Percentiles rank a stretch among this genome's conserved stretches.
These are phyloP conservation scores for Aethionema arabicum DNA, from an alignment of 345 rosid species.

Conservation along the genomic window DNA sequence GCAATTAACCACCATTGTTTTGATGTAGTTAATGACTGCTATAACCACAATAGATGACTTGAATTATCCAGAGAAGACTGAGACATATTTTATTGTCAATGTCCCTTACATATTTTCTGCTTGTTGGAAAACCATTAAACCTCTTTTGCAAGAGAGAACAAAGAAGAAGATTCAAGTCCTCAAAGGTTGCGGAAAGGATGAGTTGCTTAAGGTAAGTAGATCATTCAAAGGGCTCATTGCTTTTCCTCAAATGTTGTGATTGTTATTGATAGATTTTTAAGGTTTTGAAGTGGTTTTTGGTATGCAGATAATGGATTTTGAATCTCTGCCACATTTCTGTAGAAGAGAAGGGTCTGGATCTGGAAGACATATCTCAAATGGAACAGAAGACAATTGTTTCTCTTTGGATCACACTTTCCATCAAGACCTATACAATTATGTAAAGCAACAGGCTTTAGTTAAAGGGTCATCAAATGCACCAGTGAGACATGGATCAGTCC, in stretches of 20 bases:
- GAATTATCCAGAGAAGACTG: slow-evolving; percentile 95
- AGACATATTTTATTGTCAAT: slow-evolving; percentile 84
- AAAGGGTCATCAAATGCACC: slow-evolving; percentile 38
- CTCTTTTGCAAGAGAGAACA: slow-evolving; percentile 93
- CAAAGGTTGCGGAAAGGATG: slow-evolving; percentile 77
- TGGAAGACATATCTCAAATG: slow-evolving; percentile 44
- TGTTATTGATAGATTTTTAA: slow-evolving; percentile 2
- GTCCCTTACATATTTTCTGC: slow-evolving; percentile 89
- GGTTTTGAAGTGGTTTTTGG: neutral
- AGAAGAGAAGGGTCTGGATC: slow-evolving; percentile 76
- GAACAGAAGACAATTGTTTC: slow-evolving; percentile 66
- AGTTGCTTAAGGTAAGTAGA: slow-evolving; percentile 71
- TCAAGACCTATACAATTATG: slow-evolving; percentile 71
- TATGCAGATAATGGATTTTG: slow-evolving; percentile 82
- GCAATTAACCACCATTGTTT: neutral
- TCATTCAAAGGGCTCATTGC: neutral
- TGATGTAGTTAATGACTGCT: slow-evolving; percentile 69
- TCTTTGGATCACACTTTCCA: slow-evolving; percentile 83
- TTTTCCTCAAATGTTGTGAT: too few relatives aligned
- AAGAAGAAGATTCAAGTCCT: slow-evolving; percentile 85
- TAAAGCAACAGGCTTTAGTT: slow-evolving; percentile 54
- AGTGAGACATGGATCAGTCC: slow-evolving; percentile 75
- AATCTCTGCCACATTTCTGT: slow-evolving; percentile 95
- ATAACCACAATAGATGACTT: slow-evolving; percentile 85
- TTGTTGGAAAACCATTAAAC: slow-evolving; percentile 94